phyloP scores from a whole-genome alignment of 2,329 filamentous ascomycete genomes.

The Sporothrix humicola region DNA sequence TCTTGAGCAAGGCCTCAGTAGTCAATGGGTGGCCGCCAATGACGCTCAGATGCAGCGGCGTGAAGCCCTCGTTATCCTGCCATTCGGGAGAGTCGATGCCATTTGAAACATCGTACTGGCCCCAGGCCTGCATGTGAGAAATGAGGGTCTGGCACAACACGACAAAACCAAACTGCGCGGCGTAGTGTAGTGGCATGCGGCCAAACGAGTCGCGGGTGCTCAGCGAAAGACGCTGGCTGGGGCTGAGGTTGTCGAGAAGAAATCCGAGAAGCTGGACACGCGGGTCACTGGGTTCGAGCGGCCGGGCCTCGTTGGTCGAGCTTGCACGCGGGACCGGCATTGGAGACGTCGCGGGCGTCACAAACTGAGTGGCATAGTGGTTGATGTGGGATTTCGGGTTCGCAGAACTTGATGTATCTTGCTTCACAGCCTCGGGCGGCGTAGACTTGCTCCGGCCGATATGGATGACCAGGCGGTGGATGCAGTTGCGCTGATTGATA shows the following conservation, averaged over 20 bases:
- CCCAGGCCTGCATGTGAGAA: constrained; percentile 86
- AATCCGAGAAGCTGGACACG: constrained; percentile 70
- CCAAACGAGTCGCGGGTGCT: constrained; percentile 76
- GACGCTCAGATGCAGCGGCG: constrained; percentile 89
- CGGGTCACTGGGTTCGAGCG: constrained; percentile 72
- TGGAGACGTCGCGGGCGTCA: constrained; percentile 77
- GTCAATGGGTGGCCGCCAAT: constrained; percentile 89
- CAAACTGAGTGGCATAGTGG: constrained; percentile 71
- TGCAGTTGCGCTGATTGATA: constrained; percentile 90
- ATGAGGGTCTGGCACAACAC: constrained; percentile 89
- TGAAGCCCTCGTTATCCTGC: constrained; percentile 92
- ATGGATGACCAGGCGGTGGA: constrained; percentile 90
- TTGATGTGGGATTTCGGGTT: constrained; percentile 54
- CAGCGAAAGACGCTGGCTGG: constrained; percentile 71
- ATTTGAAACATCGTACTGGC: constrained; percentile 79
- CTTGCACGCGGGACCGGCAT: constrained; percentile 64
- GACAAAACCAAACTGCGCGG: constrained; percentile 91
- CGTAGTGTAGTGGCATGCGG: constrained; percentile 87
- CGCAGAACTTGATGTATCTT: constrained; percentile 51
- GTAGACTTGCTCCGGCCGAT: constrained; percentile 76
- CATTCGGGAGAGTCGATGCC: constrained; percentile 87
- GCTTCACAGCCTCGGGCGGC: constrained; percentile 53
- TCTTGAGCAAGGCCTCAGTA: constrained; percentile 78
- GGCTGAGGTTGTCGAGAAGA: constrained; percentile 70
- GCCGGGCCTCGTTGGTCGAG: constrained; percentile 69